Evolutionary conservation across 2,329 filamentous ascomycete genomes (phyloP).

Genomic region (Dichotomopilus funicola): DNA sequence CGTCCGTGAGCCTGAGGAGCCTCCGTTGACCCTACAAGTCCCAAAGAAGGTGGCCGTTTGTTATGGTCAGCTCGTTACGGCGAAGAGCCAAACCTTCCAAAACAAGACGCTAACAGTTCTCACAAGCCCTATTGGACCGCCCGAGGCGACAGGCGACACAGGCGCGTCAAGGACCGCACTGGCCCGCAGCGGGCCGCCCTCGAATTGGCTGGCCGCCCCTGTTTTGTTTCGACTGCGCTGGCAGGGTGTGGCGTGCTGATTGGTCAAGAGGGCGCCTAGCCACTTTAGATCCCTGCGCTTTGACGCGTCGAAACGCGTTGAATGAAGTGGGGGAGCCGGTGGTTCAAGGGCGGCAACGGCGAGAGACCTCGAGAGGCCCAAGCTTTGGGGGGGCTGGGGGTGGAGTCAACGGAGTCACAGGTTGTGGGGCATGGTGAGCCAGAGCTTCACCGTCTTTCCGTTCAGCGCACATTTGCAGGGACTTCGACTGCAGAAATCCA

Average conservation of each 20-base stretch:
- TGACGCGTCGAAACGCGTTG: slow-evolving; percentile 16
- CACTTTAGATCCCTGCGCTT: slow-evolving; percentile 25
- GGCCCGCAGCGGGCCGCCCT: slow-evolving; percentile 12
- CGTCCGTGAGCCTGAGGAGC: too few relatives aligned
- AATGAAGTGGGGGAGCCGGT: slow-evolving; percentile 8
- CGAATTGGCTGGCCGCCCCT: slow-evolving; percentile 15
- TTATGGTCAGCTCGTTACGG: slow-evolving; percentile 7
- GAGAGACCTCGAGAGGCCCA: too few relatives aligned
- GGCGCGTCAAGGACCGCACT: slow-evolving; percentile 16
- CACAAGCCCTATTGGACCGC: too few relatives aligned
- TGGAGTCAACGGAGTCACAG: too few relatives aligned
- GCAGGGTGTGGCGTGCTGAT: slow-evolving; percentile 15
- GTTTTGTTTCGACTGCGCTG: slow-evolving; percentile 16
- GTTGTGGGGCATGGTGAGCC: slow-evolving; percentile 3
- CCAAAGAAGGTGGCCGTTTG: slow-evolving; percentile 8
- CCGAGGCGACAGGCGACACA: slow-evolving; percentile 1
- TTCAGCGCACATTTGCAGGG: too few relatives aligned
- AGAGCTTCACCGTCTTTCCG: slow-evolving; percentile 13
- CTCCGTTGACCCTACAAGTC: too few relatives aligned
- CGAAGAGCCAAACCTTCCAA: too few relatives aligned
- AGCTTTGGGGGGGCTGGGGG: too few relatives aligned
- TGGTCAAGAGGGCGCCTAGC: slow-evolving; percentile 13
- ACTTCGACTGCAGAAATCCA: too few relatives aligned
- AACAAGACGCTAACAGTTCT: too few relatives aligned
- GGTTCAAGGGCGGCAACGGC: not conserved